Base-by-base conservation (phyloP, 2,329 filamentous ascomycete species). In the Penicillium sp. region DNA sequence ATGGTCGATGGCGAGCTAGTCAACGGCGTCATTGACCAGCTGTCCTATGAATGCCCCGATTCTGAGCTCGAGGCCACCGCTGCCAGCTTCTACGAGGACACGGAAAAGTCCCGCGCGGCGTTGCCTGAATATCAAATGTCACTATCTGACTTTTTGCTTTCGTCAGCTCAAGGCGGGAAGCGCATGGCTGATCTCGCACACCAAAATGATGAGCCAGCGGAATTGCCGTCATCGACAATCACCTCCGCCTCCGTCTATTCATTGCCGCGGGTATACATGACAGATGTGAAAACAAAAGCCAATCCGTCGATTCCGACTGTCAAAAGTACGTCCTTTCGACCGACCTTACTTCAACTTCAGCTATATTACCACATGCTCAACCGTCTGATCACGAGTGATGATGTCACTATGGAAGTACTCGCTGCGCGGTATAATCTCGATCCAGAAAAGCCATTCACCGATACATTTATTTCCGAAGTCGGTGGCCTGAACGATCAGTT, bases 351-450 rank as follows among this genome's bases (percentile, higher is more conserved):
- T 51, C 93, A 98, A 64, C 75, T 97, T 0, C 90, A 94, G 68
- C 74, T 97, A 0, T 98, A 97, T 64, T 90, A 91, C 56, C 83
- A 84, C 26, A 82, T 97, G 45, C 75, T 98, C n/a, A 81, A 83
- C 8, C 78, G 83, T 3, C 81, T 97, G 59, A 49, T 62, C 24
- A 87, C 85, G 0, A 77, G 81, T 0, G 84, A 84, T 43, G 77
- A 78, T 6, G 76, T 95, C 0, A 80, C 89, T 48, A 87, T 89
- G 33, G 68, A 80, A 18, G 70, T 75, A 0, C 75, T 97, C 1
- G 83, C 91, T 49, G 66, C 75, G 5, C 83, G 90, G 1, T 94
- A 95, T 57, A 74, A 76, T 0, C 73, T 96, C 6, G 76, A 88
- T 28, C 68, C 81, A 0, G 53, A 85, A 11, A 76, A 76, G 3